phyloP scores from a whole-genome alignment of 2,329 filamentous ascomycete genomes.

The Clonostachys sp. region DNA sequence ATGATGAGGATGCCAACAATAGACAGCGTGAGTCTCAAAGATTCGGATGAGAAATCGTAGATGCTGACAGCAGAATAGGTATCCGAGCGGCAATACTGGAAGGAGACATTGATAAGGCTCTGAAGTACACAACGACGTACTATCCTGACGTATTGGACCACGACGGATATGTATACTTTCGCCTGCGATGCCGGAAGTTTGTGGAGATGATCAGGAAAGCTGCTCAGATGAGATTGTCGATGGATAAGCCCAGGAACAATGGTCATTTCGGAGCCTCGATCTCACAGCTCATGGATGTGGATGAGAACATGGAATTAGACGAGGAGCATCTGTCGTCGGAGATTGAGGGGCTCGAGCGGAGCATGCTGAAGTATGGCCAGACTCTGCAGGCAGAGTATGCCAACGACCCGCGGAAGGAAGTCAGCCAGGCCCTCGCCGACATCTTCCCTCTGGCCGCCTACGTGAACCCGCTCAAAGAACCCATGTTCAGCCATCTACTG shows the following conservation, averaged over 20 bases:
- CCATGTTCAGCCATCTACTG: constrained; percentile 71
- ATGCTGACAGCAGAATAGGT: constrained; percentile 40
- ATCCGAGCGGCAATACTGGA: constrained; percentile 85
- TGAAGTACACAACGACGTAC: constrained; percentile 73
- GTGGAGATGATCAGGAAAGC: constrained; percentile 86
- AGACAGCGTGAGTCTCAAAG: constrained; percentile 63
- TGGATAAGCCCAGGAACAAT: constrained; percentile 19
- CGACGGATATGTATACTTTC: constrained; percentile 83
- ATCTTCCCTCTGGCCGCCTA: constrained; percentile 90
- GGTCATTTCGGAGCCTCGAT: constrained; percentile 28
- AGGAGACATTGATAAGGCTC: constrained; percentile 84
- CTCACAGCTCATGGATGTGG: constrained; percentile 51
- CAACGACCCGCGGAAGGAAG: constrained; percentile 63
- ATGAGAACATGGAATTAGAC: constrained; percentile 44
- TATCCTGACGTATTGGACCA: constrained; percentile 78
- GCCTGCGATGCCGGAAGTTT: constrained; percentile 83
- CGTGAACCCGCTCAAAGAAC: constrained; percentile 69
- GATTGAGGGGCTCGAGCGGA: constrained; percentile 48
- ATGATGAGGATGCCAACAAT: constrained; percentile 82
- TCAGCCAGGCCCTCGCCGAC: constrained; percentile 71
- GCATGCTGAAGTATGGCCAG: constrained; percentile 76
- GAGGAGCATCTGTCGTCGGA: constrained; percentile 27
- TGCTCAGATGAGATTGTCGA: constrained; percentile 55
- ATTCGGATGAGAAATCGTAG: background rate
- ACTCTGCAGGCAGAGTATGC: constrained; percentile 73